Conservation (phyloP, 2,329 filamentous ascomycete genomes). For the Ilyonectria destructans region DNA sequence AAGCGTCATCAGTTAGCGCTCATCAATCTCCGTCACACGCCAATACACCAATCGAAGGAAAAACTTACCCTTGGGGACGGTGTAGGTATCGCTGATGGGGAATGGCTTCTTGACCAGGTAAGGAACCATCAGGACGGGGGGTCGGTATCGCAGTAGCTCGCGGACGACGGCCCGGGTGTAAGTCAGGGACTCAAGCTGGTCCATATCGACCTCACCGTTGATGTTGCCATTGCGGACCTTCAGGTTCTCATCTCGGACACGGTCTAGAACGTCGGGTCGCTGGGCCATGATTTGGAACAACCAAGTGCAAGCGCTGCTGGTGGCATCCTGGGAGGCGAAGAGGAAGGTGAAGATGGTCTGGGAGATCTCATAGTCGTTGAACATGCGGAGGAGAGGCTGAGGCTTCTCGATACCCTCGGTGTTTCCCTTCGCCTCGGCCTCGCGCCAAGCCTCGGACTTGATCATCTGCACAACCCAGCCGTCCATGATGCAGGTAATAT, state of each 20-base stretch:
- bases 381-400: slow-evolving; percentile 84
- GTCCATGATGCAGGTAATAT: slow-evolving; percentile 94
- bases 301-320: slow-evolving; percentile 94
- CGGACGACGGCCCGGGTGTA: slow-evolving; percentile 95
- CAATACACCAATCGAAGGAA: no score
- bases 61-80: slow-evolving; percentile 86
- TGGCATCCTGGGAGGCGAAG: slow-evolving; percentile 97
- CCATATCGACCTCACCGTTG: slow-evolving; percentile 81
- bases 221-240: slow-evolving; percentile 82
- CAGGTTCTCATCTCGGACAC: slow-evolving; percentile 92
- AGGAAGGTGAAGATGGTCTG: slow-evolving; percentile 97
- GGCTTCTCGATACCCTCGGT: slow-evolving; percentile 86
- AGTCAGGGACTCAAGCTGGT: slow-evolving; percentile 88
- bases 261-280: slow-evolving; percentile 91
- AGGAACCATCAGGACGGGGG: slow-evolving; percentile 97
- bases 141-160: slow-evolving; percentile 93
- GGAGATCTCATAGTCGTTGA: slow-evolving; percentile 91
- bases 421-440: slow-evolving; percentile 82
- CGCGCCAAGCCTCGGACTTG: slow-evolving; percentile 85
- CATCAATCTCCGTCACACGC: neutral
- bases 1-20: slow-evolving; percentile 38
- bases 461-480: slow-evolving; percentile 93
- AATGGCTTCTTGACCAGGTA: slow-evolving; percentile 97
- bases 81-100: slow-evolving; percentile 89
- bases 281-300: slow-evolving; percentile 95